Conservation (phyloP, 129 eudicot genomes). For the Chrysanthemum lavandulifolium region DNA sequence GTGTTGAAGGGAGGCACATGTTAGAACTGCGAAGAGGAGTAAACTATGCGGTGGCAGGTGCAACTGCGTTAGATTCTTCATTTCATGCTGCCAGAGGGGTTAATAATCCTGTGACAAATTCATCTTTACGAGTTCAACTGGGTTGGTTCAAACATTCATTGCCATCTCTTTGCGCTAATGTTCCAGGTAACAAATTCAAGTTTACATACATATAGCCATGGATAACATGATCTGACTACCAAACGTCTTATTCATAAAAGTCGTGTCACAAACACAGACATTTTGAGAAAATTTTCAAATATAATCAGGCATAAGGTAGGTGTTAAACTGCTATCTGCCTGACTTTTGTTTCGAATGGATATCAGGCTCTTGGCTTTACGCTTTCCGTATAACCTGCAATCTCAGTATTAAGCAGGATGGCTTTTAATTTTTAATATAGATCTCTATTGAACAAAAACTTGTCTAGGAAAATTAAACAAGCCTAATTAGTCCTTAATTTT, state of each 20-base stretch:
- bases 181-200: constrained; percentile 24
- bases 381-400: no score
- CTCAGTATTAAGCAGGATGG: no score
- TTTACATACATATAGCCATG: not conserved
- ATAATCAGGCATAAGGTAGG: no score
- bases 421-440: no score
- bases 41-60: constrained; percentile 31
- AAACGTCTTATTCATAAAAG: not conserved
- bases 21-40: constrained; percentile 22
- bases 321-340: no score
- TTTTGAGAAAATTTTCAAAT: no score
- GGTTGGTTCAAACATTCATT: constrained; percentile 31
- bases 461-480: no score
- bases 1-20: constrained; percentile 6
- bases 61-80: constrained; percentile 25
- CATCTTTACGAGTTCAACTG: constrained; percentile 29
- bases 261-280: no score
- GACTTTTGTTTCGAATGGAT: no score
- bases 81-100: constrained; percentile 26
- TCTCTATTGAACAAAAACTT: no score
- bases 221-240: not conserved
- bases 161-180: constrained; percentile 21
- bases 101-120: constrained; percentile 17
- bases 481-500: no score
- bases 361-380: no score